Conservation (phyloP, 805 yeast genomes). For the Candida takata region DNA sequence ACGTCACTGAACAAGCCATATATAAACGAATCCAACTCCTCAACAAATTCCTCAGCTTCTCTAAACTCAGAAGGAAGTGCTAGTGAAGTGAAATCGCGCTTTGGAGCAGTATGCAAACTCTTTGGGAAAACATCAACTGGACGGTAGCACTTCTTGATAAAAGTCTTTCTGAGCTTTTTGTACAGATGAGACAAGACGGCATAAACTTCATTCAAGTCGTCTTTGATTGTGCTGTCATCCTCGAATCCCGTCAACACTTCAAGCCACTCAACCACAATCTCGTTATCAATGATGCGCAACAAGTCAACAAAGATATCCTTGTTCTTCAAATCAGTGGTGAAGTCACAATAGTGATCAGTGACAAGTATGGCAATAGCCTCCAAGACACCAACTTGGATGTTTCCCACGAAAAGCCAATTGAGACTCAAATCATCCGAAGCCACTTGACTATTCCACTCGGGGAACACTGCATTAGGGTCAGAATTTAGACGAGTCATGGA, state of each 20-base stretch:
- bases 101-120: slow-evolving; percentile 1
- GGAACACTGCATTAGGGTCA: slow-evolving; percentile 30
- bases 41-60: slow-evolving; percentile 55
- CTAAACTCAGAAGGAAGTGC: slow-evolving; percentile 31
- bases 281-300: slow-evolving; percentile 61
- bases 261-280: slow-evolving; percentile 48
- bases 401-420: slow-evolving; percentile 62
- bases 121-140: slow-evolving; percentile 34
- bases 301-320: slow-evolving; percentile 56
- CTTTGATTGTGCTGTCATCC: slow-evolving; percentile 14
- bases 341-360: slow-evolving; percentile 66
- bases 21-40: slow-evolving; percentile 55
- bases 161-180: slow-evolving; percentile 58
- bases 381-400: slow-evolving; percentile 74
- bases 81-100: slow-evolving; percentile 2
- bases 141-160: slow-evolving; percentile 63
- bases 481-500: slow-evolving; percentile 35
- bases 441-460: slow-evolving; percentile 48
- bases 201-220: slow-evolving; percentile 25
- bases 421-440: slow-evolving; percentile 37
- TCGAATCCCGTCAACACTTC: slow-evolving; percentile 23
- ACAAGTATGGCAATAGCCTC: slow-evolving; percentile 70
- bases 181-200: slow-evolving; percentile 37
- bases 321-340: slow-evolving; percentile 58
- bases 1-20: slow-evolving; percentile 49